Evolutionary conservation across 179 eudicot species (phyloP), one percentile per base, ranked within the genome.

Genomic region (Pouteria campechiana): DNA sequence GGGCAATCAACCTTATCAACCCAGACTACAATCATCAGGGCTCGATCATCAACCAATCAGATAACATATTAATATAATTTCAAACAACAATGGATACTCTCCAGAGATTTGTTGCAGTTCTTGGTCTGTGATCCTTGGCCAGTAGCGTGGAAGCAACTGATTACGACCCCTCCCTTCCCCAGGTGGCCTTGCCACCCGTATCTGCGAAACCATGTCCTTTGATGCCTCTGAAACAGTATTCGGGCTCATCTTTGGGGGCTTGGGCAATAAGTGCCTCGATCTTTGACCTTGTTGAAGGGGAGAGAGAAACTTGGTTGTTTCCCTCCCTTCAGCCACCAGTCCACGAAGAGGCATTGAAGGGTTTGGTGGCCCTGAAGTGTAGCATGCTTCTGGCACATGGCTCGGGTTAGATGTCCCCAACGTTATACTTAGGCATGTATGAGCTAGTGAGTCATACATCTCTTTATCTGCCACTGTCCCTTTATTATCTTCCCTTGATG

Each of bases 121-220:
- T 66, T 87, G 85, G 42, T 92, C 99, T 7, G 99, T 92, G 46
- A 92, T 87, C 61, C 94, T 70, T 22, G 99, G 99, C 96, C 96
- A 92, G 57, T 92, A 87, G 52, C 99, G 94, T 50, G 96, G 94
- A 70, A 92, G 96, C 64, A 87, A 56, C 59, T 87, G 96, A 61
- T 75, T 82, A 58, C 88, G 83, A 32, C 88, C 71, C 37, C 94
- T 66, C 47, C 92, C 96, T 57, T 92, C 99, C 42, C 74, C 75
- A 50, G 96, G 94, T 22, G 88, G 96, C 57, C 94, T 74, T 9
- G 92, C 92, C 40, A 92, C 81, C 36, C 99, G 96, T 42, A 73
- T 45, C 41, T 69, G 79, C 29, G 82, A 66, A 52, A 50, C 46
- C 52, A 57, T 51, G 50, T 48, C 64, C 47, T 63, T 34, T 48